Percentiles rank a stretch among this genome's conserved stretches.
Conservation (phyloP, 768 basidiomycete genomes). For the Rhodosporidiobolus odoratus region DNA sequence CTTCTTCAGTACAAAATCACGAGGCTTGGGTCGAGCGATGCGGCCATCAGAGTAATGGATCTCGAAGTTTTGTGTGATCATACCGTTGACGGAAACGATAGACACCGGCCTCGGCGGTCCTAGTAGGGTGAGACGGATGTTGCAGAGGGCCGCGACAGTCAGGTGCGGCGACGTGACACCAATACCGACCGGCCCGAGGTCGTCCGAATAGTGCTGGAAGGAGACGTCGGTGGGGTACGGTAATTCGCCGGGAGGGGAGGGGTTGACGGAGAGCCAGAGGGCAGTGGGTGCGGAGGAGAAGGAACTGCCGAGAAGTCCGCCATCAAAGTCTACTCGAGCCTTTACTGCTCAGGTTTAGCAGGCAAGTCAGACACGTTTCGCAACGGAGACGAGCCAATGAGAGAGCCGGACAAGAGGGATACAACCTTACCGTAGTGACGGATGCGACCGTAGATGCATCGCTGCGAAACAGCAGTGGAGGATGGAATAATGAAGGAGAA, state of each 20-base stretch:
- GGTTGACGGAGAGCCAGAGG: slow-evolving; percentile 21
- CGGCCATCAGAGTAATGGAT: slow-evolving; percentile 9
- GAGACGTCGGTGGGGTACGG: slow-evolving; percentile 14
- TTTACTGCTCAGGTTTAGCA: slow-evolving; percentile 20
- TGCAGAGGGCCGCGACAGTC: slow-evolving; percentile 24
- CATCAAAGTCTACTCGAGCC: slow-evolving; percentile 19
- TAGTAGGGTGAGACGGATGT: slow-evolving; percentile 22
- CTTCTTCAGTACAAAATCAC: background rate
- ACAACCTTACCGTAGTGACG: slow-evolving; percentile 2
- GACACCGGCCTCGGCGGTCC: background rate
- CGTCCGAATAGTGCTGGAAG: slow-evolving; percentile 12
- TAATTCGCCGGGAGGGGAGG: slow-evolving; percentile 14
- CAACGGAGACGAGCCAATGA: no score
- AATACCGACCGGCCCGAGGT: slow-evolving; percentile 34
- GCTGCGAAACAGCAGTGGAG: slow-evolving; percentile 6
- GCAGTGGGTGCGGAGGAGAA: slow-evolving; percentile 3
- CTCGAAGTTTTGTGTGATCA: slow-evolving; percentile 10
- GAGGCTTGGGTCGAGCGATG: slow-evolving; percentile 6
- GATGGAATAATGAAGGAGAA: slow-evolving; percentile 31
- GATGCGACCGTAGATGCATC: slow-evolving; percentile 4
- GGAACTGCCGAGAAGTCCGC: background rate
- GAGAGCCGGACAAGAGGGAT: background rate
- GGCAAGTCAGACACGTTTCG: fast-evolving
- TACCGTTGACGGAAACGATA: slow-evolving; percentile 21
- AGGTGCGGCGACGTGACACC: slow-evolving; percentile 28